These are phyloP conservation scores for Fagus sylvatica DNA, from an alignment of 306 rosid species.

Conservation along the genomic window DNA sequence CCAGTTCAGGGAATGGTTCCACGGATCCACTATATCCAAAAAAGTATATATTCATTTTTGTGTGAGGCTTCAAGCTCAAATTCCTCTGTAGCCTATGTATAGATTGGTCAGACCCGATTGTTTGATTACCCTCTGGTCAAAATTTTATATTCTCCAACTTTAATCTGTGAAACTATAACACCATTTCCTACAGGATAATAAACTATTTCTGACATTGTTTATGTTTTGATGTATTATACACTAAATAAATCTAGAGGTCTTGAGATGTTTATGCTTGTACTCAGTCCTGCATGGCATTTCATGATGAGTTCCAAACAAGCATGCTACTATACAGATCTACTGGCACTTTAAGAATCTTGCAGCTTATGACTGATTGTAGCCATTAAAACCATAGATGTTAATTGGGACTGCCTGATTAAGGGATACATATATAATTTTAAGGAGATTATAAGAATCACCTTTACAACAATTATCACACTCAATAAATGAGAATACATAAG, in stretches of 20 bases:
- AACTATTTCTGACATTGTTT: background rate
- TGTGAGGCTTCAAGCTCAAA: background rate
- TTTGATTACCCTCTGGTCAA: background rate
- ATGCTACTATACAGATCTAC: background rate
- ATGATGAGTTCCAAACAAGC: background rate
- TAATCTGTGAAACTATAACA: background rate
- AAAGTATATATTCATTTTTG: background rate
- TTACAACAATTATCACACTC: background rate
- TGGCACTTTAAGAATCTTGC: background rate
- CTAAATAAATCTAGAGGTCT: background rate
- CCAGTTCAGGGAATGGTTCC: background rate
- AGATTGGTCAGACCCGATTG: background rate
- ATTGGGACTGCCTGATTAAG: background rate
- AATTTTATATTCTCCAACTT: background rate
- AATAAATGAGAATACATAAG: background rate
- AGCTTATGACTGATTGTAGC: background rate
- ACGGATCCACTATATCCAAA: slow-evolving; percentile 1
- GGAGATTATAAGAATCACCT: background rate
- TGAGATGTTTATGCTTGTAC: background rate
- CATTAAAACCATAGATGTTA: background rate
- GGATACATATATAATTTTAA: background rate
- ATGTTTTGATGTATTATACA: background rate
- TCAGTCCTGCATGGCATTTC: background rate
- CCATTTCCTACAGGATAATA: background rate
- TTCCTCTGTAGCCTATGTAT: background rate